These are phyloP conservation scores for Mycena citricolor DNA, from an alignment of 1,284 basidiomycete genomes.

Conservation along the genomic window DNA sequence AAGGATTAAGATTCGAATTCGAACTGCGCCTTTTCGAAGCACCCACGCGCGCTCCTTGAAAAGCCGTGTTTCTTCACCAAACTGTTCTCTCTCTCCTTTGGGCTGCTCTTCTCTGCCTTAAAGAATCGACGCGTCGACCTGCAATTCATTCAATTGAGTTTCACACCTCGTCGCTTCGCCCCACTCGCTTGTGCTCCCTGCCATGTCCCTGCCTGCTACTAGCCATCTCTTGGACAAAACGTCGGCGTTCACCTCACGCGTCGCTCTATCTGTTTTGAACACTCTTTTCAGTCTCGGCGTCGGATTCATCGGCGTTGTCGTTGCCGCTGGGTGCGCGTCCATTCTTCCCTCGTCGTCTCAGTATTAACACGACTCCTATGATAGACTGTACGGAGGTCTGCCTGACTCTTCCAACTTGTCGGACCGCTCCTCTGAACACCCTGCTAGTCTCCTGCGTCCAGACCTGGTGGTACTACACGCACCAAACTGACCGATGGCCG, in stretches of 20 bases:
- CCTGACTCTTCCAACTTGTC: conserved; percentile 3
- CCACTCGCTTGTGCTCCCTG: neutral
- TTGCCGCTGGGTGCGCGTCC: conserved; percentile 43
- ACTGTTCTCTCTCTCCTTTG: too few species aligned
- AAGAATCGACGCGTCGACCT: too few species aligned
- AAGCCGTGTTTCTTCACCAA: conserved; percentile 8
- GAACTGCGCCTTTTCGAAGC: conserved; percentile 1
- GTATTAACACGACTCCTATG: neutral
- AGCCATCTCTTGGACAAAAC: conserved; percentile 14
- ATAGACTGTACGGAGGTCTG: conserved; percentile 55
- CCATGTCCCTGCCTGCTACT: neutral
- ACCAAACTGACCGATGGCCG: conserved; percentile 49
- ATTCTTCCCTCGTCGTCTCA: too few species aligned
- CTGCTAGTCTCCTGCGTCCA: conserved; percentile 53
- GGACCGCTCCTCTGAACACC: conserved; percentile 4
- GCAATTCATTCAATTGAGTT: conserved; percentile 6
- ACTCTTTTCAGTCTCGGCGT: conserved; percentile 43
- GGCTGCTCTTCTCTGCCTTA: too few species aligned
- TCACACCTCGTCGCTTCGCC: conserved; percentile 13
- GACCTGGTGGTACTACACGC: conserved; percentile 50
- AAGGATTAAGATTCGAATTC: too few species aligned
- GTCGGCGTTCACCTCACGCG: conserved; percentile 7
- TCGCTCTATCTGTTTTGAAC: conserved; percentile 6
- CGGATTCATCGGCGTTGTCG: conserved; percentile 46
- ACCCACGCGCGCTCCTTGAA: conserved; percentile 12